Base-by-base conservation (phyloP, 805 yeast genomes). In the Saccharomycopsis vini region DNA sequence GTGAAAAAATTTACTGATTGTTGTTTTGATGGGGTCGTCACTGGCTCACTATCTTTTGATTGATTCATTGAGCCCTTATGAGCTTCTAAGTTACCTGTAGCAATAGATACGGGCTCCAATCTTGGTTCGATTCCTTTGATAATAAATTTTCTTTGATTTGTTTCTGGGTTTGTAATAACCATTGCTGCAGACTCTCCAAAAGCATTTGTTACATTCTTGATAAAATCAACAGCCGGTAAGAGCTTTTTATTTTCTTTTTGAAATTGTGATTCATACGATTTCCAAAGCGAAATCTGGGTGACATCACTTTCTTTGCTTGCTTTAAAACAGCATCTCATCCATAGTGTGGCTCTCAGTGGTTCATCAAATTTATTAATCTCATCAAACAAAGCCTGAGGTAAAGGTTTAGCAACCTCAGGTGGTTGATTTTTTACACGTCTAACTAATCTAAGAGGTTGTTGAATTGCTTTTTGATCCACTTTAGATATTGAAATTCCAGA, bases 121-220 rank as follows among this genome's bases (percentile, higher is more conserved):
- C 98, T 74, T 22, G 98, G 97, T 59, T 84, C 88, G 46, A 92
- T 85, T 10, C 98, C 97, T 62, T 85, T 85, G 56, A 92, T 92
- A 36, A 92, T 86, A 56, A 92, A 92, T 60, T 81, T 83, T 56
- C 86, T 80, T 47, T 73, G 72, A 1, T 81, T 79, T 12, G 74
- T 77, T 12, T 76, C 68, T 4, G 77, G 72, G 34, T 75, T 69
- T 43, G 75, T 75, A 20, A 90, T 76, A 13, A 92, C 97, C 90
- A 88, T 89, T 1, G 98, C 97, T 42, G 85, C 81, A 2, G 95
- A 87, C 54, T 79, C 75, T 15, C 83, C 80, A 59, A 92, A 92
- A 1, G 95, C 95, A 48, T 77, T 76, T 28, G 89, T 81, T 18
- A 90, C 97, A 57, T 92, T 90, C 55, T 90, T 87, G 60, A 92